phyloP scores from a whole-genome alignment of 805 yeast genomes.

The Saccharomycopsis guyanensis region DNA sequence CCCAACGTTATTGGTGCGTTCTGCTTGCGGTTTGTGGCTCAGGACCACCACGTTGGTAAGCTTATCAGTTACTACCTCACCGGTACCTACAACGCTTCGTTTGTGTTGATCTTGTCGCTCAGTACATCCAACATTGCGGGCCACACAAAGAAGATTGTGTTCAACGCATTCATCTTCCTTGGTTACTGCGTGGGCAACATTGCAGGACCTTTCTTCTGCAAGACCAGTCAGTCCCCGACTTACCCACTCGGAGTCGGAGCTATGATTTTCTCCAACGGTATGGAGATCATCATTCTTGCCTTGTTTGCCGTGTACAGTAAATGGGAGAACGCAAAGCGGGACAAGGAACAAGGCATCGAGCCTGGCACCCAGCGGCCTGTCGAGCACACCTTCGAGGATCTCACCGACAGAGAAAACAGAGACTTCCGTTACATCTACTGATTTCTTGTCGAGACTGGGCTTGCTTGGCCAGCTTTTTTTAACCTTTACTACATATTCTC shows the following conservation, averaged over 20 bases:
- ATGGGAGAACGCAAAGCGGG: conserved; percentile 46
- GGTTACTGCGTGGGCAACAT: conserved; percentile 48
- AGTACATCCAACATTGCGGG: conserved; percentile 46
- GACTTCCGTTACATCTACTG: conserved; percentile 29
- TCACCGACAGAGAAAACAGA: conserved; percentile 35
- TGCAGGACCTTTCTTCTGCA: conserved; percentile 47
- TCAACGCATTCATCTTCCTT: conserved; percentile 37
- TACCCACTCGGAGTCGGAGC: conserved; percentile 35
- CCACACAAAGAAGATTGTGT: conserved; percentile 45
- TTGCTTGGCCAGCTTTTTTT: too few species aligned
- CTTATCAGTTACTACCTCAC: conserved; percentile 23
- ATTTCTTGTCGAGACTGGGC: too few species aligned
- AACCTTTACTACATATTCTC: too few species aligned
- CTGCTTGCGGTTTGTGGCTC: conserved; percentile 39
- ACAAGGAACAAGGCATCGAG: conserved; percentile 25
- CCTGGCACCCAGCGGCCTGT: not conserved
- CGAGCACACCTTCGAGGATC: conserved; percentile 23
- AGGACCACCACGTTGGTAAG: conserved; percentile 19
- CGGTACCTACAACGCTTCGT: conserved; percentile 31
- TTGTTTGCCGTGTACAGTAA: conserved; percentile 24
- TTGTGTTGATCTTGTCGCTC: conserved; percentile 29
- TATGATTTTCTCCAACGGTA: conserved; percentile 26
- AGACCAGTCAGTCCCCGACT: conserved; percentile 34
- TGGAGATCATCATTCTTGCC: not conserved
- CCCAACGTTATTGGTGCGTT: conserved; percentile 28